Evolutionary conservation across 1,284 basidiomycete species (phyloP).

Genomic region (Cutaneotrichosporon sp.): DNA sequence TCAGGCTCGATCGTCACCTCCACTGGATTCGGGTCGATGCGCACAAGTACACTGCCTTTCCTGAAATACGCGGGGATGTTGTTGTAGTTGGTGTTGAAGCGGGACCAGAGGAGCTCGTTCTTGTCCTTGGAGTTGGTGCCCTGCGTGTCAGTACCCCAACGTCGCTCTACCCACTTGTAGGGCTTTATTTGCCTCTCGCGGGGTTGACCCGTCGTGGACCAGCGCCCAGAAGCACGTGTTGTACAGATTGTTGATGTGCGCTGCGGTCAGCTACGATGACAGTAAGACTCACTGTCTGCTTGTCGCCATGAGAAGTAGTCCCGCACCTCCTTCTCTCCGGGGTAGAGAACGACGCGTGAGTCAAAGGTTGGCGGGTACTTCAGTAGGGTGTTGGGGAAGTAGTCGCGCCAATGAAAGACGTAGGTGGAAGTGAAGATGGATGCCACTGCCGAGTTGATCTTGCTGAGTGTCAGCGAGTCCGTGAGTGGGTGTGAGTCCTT

Average conservation of each 20-base stretch:
- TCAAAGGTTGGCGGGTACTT: slow-evolving; percentile 87
- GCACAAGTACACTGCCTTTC: slow-evolving; percentile 80
- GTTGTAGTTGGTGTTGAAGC: slow-evolving; percentile 86
- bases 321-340: slow-evolving; percentile 62
- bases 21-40: slow-evolving; percentile 38
- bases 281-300: slow-evolving; percentile 70
- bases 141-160: slow-evolving; percentile 55
- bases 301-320: slow-evolving; percentile 97
- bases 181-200: slow-evolving; percentile 73
- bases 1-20: slow-evolving; percentile 6
- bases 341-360: slow-evolving; percentile 82
- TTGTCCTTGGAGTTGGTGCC: slow-evolving; percentile 84
- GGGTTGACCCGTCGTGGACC: slow-evolving; percentile 69
- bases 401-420: slow-evolving; percentile 75
- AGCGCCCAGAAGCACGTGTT: slow-evolving; percentile 96
- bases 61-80: slow-evolving; percentile 65
- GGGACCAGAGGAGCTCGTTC: slow-evolving; percentile 79
- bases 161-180: slow-evolving; percentile 56
- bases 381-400: slow-evolving; percentile 65
- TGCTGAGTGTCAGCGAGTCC: slow-evolving; percentile 50
- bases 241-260: slow-evolving; percentile 97
- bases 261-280: slow-evolving; percentile 49
- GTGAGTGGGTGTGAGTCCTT: no score
- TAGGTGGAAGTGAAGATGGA: slow-evolving; percentile 92
- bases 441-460: slow-evolving; percentile 81